A percentile compares a stretch with the other conserved stretches of the same genome.
These are phyloP conservation scores for Mycotypha africana DNA, from an alignment of 371 early-diverging fungal species.

Conservation along the genomic window DNA sequence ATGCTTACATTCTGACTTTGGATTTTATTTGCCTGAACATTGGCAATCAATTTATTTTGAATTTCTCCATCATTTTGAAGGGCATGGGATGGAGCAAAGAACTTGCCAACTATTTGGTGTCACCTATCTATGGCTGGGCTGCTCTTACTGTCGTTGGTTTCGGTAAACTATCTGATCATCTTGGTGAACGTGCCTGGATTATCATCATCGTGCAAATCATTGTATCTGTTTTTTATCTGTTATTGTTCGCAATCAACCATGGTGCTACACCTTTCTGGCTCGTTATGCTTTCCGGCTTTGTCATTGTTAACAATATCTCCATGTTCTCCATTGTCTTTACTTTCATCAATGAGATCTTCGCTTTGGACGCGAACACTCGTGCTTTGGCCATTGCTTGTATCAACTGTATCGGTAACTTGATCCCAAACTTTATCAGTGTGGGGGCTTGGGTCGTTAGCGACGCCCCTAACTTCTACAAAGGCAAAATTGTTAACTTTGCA, in stretches of 20 bases:
- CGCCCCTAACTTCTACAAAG: constrained; percentile 22
- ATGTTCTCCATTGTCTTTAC: constrained; percentile 37
- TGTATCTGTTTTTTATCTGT: too few relatives aligned
- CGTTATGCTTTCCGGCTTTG: constrained; percentile 26
- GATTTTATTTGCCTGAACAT: constrained; percentile 40
- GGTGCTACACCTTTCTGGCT: constrained; percentile 52
- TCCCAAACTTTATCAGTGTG: constrained; percentile 33
- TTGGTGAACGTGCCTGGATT: constrained; percentile 28
- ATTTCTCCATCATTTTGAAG: constrained; percentile 36
- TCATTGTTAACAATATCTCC: too few relatives aligned
- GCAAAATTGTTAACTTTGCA: constrained; percentile 32
- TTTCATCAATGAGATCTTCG: constrained; percentile 34
- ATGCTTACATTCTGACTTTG: constrained; percentile 23
- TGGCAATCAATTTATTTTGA: constrained; percentile 37
- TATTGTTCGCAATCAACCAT: constrained; percentile 24
- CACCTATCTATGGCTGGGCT: constrained; percentile 36
- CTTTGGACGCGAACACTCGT: constrained; percentile 24
- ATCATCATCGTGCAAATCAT: too few relatives aligned
- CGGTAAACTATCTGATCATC: constrained; percentile 34
- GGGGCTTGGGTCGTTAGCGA: constrained; percentile 23
- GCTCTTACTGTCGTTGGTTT: constrained; percentile 32
- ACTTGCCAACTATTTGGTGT: constrained; percentile 40
- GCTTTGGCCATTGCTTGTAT: constrained; percentile 36
- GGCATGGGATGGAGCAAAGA: constrained; percentile 22
- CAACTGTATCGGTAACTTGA: constrained; percentile 33